Evolutionary conservation across 106 monocot genomes (phyloP).

Genomic region (Acanthochlamys bracteata): DNA sequence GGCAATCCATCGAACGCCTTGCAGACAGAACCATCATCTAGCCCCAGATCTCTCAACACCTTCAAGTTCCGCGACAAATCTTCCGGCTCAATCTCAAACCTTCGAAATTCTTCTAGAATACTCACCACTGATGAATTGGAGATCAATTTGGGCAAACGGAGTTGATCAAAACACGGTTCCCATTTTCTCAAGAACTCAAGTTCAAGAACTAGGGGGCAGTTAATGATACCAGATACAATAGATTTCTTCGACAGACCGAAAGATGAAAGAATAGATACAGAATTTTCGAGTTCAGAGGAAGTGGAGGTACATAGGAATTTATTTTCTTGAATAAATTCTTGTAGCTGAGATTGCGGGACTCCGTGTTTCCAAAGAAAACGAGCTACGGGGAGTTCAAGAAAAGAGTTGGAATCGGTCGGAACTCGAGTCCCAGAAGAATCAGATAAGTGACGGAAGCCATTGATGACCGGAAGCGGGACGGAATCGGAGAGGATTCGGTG

Average conservation of each 20-base stretch:
- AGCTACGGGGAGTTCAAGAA: neutral
- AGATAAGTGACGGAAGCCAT: neutral
- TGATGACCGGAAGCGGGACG: neutral
- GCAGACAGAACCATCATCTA: conserved; percentile 28
- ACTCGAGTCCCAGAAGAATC: conserved; percentile 15
- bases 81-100: conserved; percentile 20
- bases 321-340: conserved; percentile 24
- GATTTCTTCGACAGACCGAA: conserved; percentile 20
- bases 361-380: conserved; percentile 16
- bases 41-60: conserved; percentile 32
- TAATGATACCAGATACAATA: conserved; percentile 11
- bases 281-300: conserved; percentile 10
- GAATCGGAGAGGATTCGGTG: conserved; percentile 5
- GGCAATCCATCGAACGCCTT: conserved; percentile 27
- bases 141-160: conserved; percentile 2
- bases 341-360: conserved; percentile 21
- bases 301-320: conserved; percentile 16
- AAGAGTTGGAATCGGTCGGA: conserved; percentile 5
- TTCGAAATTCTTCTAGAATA: conserved; percentile 30
- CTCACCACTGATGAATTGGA: conserved; percentile 12
- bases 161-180: conserved; percentile 14
- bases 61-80: conserved; percentile 6
- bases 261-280: conserved; percentile 15
- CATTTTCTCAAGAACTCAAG: conserved; percentile 22
- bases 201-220: conserved; percentile 17